Base-by-base conservation (phyloP, 768 basidiomycete species). In the Boletus barrowsii region DNA sequence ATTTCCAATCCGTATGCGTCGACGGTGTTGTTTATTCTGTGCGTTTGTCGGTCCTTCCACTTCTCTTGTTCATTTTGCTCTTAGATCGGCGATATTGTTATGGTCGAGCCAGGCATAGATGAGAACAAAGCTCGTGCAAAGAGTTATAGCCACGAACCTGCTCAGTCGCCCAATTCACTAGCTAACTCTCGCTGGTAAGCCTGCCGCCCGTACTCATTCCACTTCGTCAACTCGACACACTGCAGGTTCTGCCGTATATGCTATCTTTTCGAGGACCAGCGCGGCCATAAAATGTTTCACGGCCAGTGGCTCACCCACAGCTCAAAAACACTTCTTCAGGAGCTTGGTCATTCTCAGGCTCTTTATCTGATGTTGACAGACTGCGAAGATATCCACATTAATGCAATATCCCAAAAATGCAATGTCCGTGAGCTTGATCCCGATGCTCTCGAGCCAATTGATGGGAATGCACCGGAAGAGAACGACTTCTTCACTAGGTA, bases 211-310 rank as follows among this genome's bases (percentile, higher is more conserved):
- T 44, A 53, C 29, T 29, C 9, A 22, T 24, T 18, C 15, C 18
- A 22, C 43, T 13, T 50, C 45, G 3, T 20, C 20, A 24, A 37
- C 29, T 53, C 15, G 49, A 8, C 42, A 15, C 29, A 22, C 2
- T n/a, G 22, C 24, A 90, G 88, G 88, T 90, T 90, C 61, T 81
- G 81, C 46, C 77, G 74, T n/a, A 85, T 90, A 40, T 75, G 74
- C 4, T 87, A 84, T 58, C 79, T 90, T 53, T 86, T 79, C 55
- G 79, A 84, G 49, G 66, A 72, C 6, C 33, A 46, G 22, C 51
- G 63, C 9, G 68, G 59, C 10, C 59, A 59, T 49, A 84, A 83
- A 62, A 77, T 74, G 70, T 83, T 87, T 51, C 88, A 90, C 66
- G 86, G 79, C 1, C 84, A 86, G 52, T 90, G 88, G 88, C 76